Evolutionary conservation across 2,329 filamentous ascomycete species (phyloP).

Genomic region (Sarocladiaceae sp.): DNA sequence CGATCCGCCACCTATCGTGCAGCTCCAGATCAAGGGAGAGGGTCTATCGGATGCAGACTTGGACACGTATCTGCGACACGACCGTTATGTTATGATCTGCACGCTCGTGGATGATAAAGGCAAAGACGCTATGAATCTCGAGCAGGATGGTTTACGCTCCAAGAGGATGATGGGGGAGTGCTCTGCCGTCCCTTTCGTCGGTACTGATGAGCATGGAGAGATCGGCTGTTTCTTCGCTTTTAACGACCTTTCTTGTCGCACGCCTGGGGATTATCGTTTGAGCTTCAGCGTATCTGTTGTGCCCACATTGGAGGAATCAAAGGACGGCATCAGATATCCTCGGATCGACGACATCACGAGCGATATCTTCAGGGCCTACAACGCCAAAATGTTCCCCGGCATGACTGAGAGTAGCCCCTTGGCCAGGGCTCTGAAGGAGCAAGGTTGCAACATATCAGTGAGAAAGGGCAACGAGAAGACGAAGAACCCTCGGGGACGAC

Average conservation of each 20-base stretch:
- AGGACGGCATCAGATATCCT: conserved; percentile 43
- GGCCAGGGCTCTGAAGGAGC: conserved; percentile 67
- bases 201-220: conserved; percentile 63
- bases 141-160: conserved; percentile 65
- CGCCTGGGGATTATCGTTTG: conserved; percentile 67
- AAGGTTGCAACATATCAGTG: conserved; percentile 77
- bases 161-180: conserved; percentile 74
- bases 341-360: conserved; percentile 51
- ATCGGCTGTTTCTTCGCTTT: conserved; percentile 85
- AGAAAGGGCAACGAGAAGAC: conserved; percentile 76
- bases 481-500: conserved; percentile 14
- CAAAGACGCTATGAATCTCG: conserved; percentile 64
- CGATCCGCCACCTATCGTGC: conserved; percentile 76
- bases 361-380: conserved; percentile 72
- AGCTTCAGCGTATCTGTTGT: conserved; percentile 53
- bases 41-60: conserved; percentile 47
- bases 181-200: conserved; percentile 70
- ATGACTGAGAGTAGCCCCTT: conserved; percentile 73
- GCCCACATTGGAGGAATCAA: conserved; percentile 60
- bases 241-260: conserved; percentile 73
- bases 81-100: conserved; percentile 68
- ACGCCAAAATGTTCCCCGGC: conserved; percentile 78
- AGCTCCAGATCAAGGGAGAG: conserved; percentile 59
- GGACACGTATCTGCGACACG: conserved; percentile 46
- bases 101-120: conserved; percentile 67